Conservation (phyloP, 2,329 filamentous ascomycete species). For the Cytospora mali region DNA sequence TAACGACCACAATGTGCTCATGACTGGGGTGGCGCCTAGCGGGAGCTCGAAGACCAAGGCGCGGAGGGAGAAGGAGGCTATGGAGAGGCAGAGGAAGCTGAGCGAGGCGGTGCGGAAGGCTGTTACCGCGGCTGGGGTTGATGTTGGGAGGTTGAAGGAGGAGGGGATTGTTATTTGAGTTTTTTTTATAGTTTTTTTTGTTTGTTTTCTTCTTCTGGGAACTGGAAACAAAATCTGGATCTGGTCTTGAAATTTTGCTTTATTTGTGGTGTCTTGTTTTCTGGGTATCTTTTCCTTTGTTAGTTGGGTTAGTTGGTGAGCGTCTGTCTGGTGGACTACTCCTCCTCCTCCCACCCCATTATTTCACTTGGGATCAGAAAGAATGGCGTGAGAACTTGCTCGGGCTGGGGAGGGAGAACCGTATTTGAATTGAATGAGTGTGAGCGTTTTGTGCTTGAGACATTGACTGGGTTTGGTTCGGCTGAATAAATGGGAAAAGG, state of each 20-base stretch:
- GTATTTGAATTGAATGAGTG: not conserved
- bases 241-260: not conserved
- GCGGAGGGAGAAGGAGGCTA: conserved; percentile 83
- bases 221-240: not conserved
- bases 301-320: not conserved
- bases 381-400: not conserved
- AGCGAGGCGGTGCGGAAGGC: conserved; percentile 70
- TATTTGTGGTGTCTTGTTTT: not conserved
- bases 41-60: conserved; percentile 94
- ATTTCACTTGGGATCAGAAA: not conserved
- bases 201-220: not conserved
- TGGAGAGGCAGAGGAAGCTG: conserved; percentile 71
- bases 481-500: not conserved
- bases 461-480: not conserved
- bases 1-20: conserved; percentile 73
- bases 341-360: too few species aligned
- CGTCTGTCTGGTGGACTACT: too few species aligned
- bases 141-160: conserved; percentile 57
- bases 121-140: conserved; percentile 71
- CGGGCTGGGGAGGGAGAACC: not conserved
- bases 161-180: conserved; percentile 50
- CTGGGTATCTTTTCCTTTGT: not conserved
- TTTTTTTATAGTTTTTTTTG: not conserved
- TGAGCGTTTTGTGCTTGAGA: not conserved
- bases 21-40: conserved; percentile 88